phyloP scores from a whole-genome alignment of 371 early-diverging fungal genomes.

The Circinella minor region DNA sequence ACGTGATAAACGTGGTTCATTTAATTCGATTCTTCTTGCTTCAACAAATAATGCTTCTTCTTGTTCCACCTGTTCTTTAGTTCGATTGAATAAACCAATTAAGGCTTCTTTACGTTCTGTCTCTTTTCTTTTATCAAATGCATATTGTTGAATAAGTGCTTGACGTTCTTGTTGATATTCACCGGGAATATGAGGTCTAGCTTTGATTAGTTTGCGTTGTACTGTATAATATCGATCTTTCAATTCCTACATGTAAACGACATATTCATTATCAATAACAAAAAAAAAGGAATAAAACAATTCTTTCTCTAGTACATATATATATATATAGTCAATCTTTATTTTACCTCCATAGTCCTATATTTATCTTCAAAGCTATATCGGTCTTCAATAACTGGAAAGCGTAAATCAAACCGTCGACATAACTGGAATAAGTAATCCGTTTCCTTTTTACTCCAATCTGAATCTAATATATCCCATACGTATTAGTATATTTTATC shows the following conservation, averaged over 20 bases:
- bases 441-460: constrained; percentile 89
- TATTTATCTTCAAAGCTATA: constrained; percentile 56
- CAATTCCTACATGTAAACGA: constrained; percentile 59
- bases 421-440: constrained; percentile 83
- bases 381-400: constrained; percentile 84
- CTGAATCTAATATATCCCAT: constrained; percentile 45
- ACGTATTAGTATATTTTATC: too few species aligned
- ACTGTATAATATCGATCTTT: constrained; percentile 83
- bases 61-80: constrained; percentile 83
- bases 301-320: too few species aligned
- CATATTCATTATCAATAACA: too few species aligned
- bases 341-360: constrained; percentile 42
- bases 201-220: constrained; percentile 56
- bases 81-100: constrained; percentile 68
- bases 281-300: too few species aligned
- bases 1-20: constrained; percentile 69
- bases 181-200: constrained; percentile 40
- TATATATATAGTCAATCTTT: not conserved
- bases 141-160: constrained; percentile 44
- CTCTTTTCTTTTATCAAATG: constrained; percentile 70
- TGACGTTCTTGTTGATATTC: constrained; percentile 39
- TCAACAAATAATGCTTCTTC: constrained; percentile 81
- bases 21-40: constrained; percentile 78
- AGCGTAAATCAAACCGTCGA: constrained; percentile 78
- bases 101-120: constrained; percentile 81